phyloP scores from a whole-genome alignment of 495 filamentous ascomycete genomes.

The Penicillium paxilli region DNA sequence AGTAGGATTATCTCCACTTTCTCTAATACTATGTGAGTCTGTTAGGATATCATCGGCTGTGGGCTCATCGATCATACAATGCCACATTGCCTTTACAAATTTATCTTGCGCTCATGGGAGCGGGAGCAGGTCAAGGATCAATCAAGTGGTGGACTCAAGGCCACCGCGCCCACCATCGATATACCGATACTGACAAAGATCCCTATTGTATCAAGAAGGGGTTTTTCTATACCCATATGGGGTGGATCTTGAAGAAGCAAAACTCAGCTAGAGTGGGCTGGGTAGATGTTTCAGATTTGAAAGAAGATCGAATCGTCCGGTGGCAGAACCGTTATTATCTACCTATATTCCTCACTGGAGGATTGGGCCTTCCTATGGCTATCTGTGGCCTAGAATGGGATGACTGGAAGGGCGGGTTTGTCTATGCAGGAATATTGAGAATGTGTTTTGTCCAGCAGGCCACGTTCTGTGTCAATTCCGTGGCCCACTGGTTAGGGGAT shows the following conservation, averaged over 20 bases:
- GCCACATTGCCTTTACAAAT: neutral
- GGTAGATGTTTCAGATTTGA: constrained; percentile 11
- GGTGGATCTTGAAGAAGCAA: constrained; percentile 2
- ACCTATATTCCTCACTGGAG: neutral
- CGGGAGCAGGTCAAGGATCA: neutral
- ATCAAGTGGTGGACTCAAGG: constrained; percentile 10
- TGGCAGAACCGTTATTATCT: constrained; percentile 11
- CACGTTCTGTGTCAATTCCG: constrained; percentile 22
- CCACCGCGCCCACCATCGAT: constrained; percentile 20
- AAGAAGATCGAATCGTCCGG: constrained; percentile 4
- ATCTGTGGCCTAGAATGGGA: constrained; percentile 1
- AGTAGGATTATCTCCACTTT: too few species aligned
- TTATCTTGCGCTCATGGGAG: neutral
- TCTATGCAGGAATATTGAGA: constrained; percentile 11
- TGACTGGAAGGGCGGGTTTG: constrained; percentile 13
- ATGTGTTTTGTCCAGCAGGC: constrained; percentile 4
- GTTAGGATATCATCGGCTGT: too few species aligned
- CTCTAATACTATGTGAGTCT: too few species aligned
- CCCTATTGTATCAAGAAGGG: constrained; percentile 8
- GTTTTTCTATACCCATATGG: constrained; percentile 7
- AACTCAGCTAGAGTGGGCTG: neutral
- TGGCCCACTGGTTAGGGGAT: constrained; percentile 18
- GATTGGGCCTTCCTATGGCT: neutral
- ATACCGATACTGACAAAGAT: constrained; percentile 14
- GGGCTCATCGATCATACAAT: too few species aligned